These are phyloP conservation scores for Candida caryicola DNA, from an alignment of 805 yeast genomes.

Conservation along the genomic window DNA sequence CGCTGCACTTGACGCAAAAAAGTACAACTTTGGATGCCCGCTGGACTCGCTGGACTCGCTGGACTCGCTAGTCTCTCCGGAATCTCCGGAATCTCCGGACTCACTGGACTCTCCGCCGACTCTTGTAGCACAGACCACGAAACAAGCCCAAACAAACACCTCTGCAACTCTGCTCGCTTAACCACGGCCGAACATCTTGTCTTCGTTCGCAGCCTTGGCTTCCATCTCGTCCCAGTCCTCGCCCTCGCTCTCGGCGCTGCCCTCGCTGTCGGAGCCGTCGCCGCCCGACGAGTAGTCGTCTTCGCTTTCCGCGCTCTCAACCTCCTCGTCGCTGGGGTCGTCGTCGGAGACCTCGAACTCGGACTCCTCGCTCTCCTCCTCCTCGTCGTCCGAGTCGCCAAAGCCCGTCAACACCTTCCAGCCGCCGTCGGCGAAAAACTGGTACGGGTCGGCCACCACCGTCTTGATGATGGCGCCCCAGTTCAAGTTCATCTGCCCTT, in stretches of 20 bases:
- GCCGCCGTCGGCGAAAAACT: slow-evolving; percentile 90
- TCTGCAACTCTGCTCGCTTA: slow-evolving; percentile 1
- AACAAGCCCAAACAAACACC: too few species aligned
- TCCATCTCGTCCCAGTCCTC: slow-evolving; percentile 65
- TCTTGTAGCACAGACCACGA: too few species aligned
- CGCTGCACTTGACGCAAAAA: too few species aligned
- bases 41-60: too few species aligned
- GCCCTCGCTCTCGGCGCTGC: slow-evolving; percentile 34
- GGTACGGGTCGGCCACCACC: slow-evolving; percentile 85
- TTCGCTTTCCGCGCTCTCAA: slow-evolving; percentile 50
- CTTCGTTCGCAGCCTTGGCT: slow-evolving; percentile 52
- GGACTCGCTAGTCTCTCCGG: too few species aligned
- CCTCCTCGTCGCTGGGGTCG: slow-evolving; percentile 61
- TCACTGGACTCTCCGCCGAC: too few species aligned
- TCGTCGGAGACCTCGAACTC: slow-evolving; percentile 68
- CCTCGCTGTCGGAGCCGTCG: slow-evolving; percentile 35
- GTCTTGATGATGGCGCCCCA: slow-evolving; percentile 97
- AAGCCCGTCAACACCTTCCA: slow-evolving; percentile 92
- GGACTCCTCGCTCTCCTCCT: slow-evolving; percentile 63
- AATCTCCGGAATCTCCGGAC: too few species aligned
- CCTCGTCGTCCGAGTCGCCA: slow-evolving; percentile 68
- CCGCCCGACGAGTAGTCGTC: slow-evolving; percentile 41
- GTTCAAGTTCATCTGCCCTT: slow-evolving; percentile 92
- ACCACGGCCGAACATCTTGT: slow-evolving; percentile 29
- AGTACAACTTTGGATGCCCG: too few species aligned